phyloP scores from a whole-genome alignment of 106 monocot genomes.

The Phalaenopsis aphrodite region DNA sequence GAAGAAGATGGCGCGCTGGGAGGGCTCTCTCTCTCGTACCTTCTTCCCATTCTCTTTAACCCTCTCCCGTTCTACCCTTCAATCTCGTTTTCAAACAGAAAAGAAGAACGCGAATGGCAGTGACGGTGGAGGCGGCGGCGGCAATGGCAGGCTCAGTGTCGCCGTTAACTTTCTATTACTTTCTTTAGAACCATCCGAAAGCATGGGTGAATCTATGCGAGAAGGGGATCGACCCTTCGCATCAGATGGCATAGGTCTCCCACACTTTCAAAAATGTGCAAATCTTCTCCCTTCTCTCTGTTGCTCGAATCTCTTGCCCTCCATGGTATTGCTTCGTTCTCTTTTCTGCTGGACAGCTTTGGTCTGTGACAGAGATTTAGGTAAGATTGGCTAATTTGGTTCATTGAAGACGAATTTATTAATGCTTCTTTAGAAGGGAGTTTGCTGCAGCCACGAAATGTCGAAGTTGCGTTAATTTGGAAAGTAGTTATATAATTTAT shows the following conservation, averaged over 20 bases:
- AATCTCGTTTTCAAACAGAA: too few relatives aligned
- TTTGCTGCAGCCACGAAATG: neutral
- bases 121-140: neutral
- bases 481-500: neutral
- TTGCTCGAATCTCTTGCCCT: constrained; percentile 41
- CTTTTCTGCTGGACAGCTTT: constrained; percentile 70
- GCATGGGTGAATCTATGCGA: constrained; percentile 80
- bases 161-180: constrained; percentile 86
- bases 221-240: constrained; percentile 59
- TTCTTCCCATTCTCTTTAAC: too few relatives aligned
- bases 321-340: constrained; percentile 47
- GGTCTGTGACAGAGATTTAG: constrained; percentile 14
- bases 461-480: neutral
- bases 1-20: too few relatives aligned
- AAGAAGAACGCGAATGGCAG: neutral
- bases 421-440: neutral
- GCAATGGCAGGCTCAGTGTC: constrained; percentile 29
- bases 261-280: constrained; percentile 66
- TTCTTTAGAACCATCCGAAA: constrained; percentile 67
- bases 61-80: too few relatives aligned
- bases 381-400: neutral
- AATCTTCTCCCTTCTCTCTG: constrained; percentile 61
- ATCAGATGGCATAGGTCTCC: constrained; percentile 73
- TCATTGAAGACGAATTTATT: neutral
- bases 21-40: too few relatives aligned